Base-by-base conservation (phyloP, 2,329 filamentous ascomycete species). In the Huntiella omanensis region DNA sequence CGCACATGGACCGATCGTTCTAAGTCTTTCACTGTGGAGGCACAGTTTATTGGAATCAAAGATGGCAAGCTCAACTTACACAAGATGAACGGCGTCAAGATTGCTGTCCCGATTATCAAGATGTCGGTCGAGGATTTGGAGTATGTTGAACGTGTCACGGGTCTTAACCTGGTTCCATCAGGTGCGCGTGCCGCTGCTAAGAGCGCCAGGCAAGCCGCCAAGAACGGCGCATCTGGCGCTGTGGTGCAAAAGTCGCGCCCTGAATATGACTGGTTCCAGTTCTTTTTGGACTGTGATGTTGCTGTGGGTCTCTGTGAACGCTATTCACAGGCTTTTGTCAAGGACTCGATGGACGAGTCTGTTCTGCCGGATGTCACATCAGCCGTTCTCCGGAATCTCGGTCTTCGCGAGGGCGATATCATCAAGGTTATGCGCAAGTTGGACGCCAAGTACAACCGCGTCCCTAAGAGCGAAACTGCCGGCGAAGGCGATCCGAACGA, bases 221-320 rank as follows among this genome's bases (percentile, higher is more conserved):
- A 56, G 32, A 51, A 53, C 4, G 53, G 57, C 33, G 61, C 62
- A 36, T 66, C 72, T 6, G 80, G 80, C 10, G 78, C 73, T n/a
- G 71, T 71, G 1, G 65, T 85, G 32, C 70, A 80, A 53, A 64
- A 67, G 40, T 60, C 64, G 16, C 67, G 70, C 56, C 69, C 81
- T 1, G 80, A 91, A 41, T 93, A 96, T 59, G 91, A 98, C 60
- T 98, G 91, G 91, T 98, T 98, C 57, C 86, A 95, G 58, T 96
- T 98, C 65, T 98, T 98, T 69, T 66, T 98, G 36, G 77, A 79
- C 52, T 92, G 86, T 59, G 88, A 93, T 40, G 85, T 96, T 55
- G 81, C 86, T 39, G 83, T 88, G 42, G 84, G 92, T 49, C 78
- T 94, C 40, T 98, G 91, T 61, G 88, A 96, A 62, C 75, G 91